phyloP scores from a whole-genome alignment of 1,284 basidiomycete genomes.

The Earliella scabrosa region DNA sequence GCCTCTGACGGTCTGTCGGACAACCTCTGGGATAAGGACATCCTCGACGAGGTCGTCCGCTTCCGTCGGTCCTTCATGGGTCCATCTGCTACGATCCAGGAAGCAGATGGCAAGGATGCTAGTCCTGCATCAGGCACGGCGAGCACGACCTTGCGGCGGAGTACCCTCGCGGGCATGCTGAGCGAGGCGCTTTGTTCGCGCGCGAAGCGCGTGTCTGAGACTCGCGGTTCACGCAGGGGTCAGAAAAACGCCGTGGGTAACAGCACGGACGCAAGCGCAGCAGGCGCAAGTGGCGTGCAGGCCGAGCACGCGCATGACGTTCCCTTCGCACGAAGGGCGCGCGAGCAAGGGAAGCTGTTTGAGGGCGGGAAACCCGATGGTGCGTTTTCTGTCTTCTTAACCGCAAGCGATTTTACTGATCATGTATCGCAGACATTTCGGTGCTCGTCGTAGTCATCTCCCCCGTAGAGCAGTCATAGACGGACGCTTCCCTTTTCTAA shows the following conservation, averaged over 20 bases:
- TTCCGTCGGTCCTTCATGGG: slow-evolving; percentile 55
- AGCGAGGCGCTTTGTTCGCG: slow-evolving; percentile 76
- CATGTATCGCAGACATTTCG: slow-evolving; percentile 58
- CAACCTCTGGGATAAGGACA: slow-evolving; percentile 95
- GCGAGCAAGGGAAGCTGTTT: no score
- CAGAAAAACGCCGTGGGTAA: not conserved
- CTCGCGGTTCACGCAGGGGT: slow-evolving; percentile 26
- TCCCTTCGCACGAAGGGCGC: no score
- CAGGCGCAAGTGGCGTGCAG: slow-evolving; percentile 16
- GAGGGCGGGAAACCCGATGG: no score
- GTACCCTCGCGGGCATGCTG: slow-evolving; percentile 66
- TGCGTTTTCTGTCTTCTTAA: no score
- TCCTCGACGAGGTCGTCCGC: slow-evolving; percentile 84
- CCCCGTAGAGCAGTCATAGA: slow-evolving; percentile 3
- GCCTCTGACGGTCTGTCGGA: slow-evolving; percentile 92
- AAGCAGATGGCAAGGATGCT: not conserved
- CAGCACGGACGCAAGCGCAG: not conserved
- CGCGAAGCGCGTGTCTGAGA: slow-evolving; percentile 62
- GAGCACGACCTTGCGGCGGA: slow-evolving; percentile 45
- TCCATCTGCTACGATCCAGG: not conserved
- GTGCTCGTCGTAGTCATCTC: slow-evolving; percentile 45
- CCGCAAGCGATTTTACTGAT: not conserved
- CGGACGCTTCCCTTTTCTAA: not conserved
- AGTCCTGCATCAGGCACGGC: slow-evolving; percentile 12
- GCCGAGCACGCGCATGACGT: no score